phyloP scores from a whole-genome alignment of 2,329 filamentous ascomycete genomes.

The Trichoderma atroviride region DNA sequence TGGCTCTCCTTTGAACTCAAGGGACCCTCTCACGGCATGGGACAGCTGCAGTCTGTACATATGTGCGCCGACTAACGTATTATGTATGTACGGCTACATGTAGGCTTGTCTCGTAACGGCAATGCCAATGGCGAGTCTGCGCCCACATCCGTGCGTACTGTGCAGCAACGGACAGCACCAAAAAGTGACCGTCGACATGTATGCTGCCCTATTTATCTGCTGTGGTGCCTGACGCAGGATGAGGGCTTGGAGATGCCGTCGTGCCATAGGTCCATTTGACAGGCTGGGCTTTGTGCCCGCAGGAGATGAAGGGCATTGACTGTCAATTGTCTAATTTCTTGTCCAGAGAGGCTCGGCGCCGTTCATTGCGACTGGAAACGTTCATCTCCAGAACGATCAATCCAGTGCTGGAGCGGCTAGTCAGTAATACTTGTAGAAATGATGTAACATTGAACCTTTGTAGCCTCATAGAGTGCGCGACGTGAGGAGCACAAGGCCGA shows the following conservation, averaged over 20 bases:
- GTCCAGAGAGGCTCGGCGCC: neutral
- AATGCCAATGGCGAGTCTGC: neutral
- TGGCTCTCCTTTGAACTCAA: conserved; percentile 10
- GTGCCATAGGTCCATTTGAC: conserved; percentile 4
- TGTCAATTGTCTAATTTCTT: neutral
- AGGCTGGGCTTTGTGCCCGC: conserved; percentile 15
- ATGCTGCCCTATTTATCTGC: conserved; percentile 22
- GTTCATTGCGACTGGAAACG: neutral
- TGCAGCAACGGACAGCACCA: neutral
- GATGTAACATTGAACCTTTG: neutral
- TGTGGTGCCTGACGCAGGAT: conserved; percentile 28
- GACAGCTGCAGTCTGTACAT: neutral
- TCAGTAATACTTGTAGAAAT: neutral
- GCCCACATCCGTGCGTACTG: conserved; percentile 13
- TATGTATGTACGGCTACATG: neutral
- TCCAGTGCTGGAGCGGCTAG: neutral
- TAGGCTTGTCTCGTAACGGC: neutral
- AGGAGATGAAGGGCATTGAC: neutral
- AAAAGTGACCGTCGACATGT: conserved; percentile 18
- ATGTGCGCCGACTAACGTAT: conserved; percentile 1
- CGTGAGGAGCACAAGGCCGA: neutral
- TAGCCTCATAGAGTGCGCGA: neutral
- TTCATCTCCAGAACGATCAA: neutral
- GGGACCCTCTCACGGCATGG: conserved; percentile 20
- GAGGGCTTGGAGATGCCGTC: conserved; percentile 14